These are phyloP conservation scores for Irpex lacteus DNA, from an alignment of 1,284 basidiomycete genomes.

Conservation along the genomic window DNA sequence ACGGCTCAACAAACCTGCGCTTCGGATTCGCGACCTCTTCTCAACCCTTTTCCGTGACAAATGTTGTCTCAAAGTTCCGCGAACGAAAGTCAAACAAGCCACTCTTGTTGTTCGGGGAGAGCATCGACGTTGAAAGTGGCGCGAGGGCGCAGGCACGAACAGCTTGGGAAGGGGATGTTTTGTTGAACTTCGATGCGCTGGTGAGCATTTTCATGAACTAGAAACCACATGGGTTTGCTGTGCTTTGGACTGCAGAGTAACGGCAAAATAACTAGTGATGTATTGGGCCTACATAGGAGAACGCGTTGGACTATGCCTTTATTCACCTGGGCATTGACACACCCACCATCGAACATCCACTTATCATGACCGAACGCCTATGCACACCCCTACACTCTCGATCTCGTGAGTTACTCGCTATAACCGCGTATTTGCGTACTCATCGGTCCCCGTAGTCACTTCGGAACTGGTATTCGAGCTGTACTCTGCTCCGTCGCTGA, in stretches of 20 bases:
- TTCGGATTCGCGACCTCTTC: slow-evolving; percentile 78
- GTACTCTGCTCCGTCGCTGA: slow-evolving; percentile 84
- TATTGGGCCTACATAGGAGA: slow-evolving; percentile 68
- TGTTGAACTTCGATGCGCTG: slow-evolving; percentile 88
- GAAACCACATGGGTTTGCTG: not conserved
- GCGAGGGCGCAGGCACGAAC: slow-evolving; percentile 75
- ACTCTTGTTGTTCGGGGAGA: slow-evolving; percentile 82
- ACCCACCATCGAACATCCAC: slow-evolving; percentile 79
- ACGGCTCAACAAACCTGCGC: slow-evolving; percentile 84
- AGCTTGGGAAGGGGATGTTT: slow-evolving; percentile 88
- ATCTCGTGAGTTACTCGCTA: slow-evolving; percentile 53
- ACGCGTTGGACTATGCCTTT: slow-evolving; percentile 91
- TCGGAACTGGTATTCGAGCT: slow-evolving; percentile 97
- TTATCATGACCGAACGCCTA: slow-evolving; percentile 93
- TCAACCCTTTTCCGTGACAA: slow-evolving; percentile 59
- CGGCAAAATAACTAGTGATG: slow-evolving; percentile 8
- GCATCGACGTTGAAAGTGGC: slow-evolving; percentile 80
- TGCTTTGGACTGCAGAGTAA: slow-evolving; percentile 1
- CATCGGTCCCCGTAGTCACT: slow-evolving; percentile 58
- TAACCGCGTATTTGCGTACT: not conserved
- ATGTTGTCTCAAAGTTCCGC: slow-evolving; percentile 82
- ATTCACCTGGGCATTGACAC: slow-evolving; percentile 83
- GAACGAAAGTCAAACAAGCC: slow-evolving; percentile 83
- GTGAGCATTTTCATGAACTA: slow-evolving; percentile 46
- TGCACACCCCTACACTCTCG: slow-evolving; percentile 90